Evolutionary conservation across 2,329 filamentous ascomycete genomes (phyloP).

Genomic region (Epichloe brachyelytri): DNA sequence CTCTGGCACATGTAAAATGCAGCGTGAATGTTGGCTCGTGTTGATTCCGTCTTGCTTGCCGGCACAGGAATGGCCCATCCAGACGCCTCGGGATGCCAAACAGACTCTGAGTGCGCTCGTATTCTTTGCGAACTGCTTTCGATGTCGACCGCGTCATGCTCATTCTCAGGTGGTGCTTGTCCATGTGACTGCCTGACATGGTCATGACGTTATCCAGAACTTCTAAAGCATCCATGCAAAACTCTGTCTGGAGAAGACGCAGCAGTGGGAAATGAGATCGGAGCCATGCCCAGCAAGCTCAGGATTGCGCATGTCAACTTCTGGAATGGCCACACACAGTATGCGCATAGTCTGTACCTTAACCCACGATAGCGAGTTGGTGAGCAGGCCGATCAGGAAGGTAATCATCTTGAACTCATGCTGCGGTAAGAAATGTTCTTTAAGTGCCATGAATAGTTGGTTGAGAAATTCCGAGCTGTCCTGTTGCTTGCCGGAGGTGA

Average conservation of each 20-base stretch:
- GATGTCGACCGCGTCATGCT: slow-evolving; percentile 90
- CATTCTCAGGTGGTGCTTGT: slow-evolving; percentile 91
- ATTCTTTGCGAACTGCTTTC: slow-evolving; percentile 79
- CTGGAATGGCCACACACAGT: slow-evolving; percentile 69
- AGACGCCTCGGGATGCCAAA: slow-evolving; percentile 90
- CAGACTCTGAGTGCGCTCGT: slow-evolving; percentile 82
- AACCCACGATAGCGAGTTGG: slow-evolving; percentile 80
- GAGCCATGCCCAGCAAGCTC: slow-evolving; percentile 86
- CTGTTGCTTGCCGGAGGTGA: slow-evolving; percentile 53
- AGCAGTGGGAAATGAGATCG: slow-evolving; percentile 90
- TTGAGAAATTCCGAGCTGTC: slow-evolving; percentile 63
- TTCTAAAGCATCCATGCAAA: slow-evolving; percentile 81
- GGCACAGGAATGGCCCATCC: slow-evolving; percentile 95
- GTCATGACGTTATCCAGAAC: slow-evolving; percentile 93
- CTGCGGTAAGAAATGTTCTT: slow-evolving; percentile 65
- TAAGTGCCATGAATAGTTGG: slow-evolving; percentile 61
- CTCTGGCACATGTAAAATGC: slow-evolving; percentile 90
- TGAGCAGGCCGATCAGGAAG: slow-evolving; percentile 82
- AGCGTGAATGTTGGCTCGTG: slow-evolving; percentile 83
- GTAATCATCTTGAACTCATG: slow-evolving; percentile 77
- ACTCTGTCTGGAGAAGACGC: slow-evolving; percentile 80
- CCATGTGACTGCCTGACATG: slow-evolving; percentile 82
- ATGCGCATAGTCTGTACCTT: slow-evolving; percentile 89
- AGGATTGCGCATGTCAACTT: slow-evolving; percentile 83
- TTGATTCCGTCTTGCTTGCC: slow-evolving; percentile 75